Percentiles rank a stretch among this genome's conserved stretches.
Evolutionary conservation across 2,329 filamentous ascomycete genomes (phyloP).

Genomic region (Tolypocladium endophyticum): DNA sequence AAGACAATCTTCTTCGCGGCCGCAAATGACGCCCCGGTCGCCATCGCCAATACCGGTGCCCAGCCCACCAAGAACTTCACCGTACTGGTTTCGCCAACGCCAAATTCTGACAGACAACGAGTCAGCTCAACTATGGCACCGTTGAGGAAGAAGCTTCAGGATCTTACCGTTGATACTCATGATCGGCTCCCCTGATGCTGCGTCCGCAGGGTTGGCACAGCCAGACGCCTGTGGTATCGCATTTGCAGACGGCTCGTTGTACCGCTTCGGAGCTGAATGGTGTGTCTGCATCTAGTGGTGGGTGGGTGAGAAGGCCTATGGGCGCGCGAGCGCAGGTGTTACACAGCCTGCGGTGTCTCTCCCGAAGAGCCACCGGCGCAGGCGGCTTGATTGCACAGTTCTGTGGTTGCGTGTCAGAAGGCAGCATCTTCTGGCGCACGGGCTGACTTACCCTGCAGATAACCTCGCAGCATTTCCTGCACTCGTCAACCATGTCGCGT

Average conservation of each 20-base stretch:
- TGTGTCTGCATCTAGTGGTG: conserved; percentile 31
- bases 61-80: conserved; percentile 66
- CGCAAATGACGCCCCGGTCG: conserved; percentile 79
- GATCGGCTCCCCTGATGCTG: conserved; percentile 50
- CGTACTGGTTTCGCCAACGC: conserved; percentile 83
- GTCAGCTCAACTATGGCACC: neutral
- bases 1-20: conserved; percentile 66
- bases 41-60: conserved; percentile 84
- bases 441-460: conserved; percentile 64
- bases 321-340: conserved; percentile 63
- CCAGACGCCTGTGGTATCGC: conserved; percentile 55
- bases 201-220: conserved; percentile 78
- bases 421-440: neutral
- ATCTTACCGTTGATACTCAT: conserved; percentile 46
- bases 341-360: conserved; percentile 75
- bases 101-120: conserved; percentile 48
- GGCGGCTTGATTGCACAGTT: conserved; percentile 87
- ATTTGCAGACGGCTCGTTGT: conserved; percentile 44
- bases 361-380: conserved; percentile 52
- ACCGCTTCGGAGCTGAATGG: conserved; percentile 44
- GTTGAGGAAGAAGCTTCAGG: neutral
- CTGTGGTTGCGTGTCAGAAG: conserved; percentile 31
- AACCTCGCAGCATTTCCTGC: conserved; percentile 63
- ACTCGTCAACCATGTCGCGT: conserved; percentile 76
- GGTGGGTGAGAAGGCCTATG: conserved; percentile 42